These are phyloP conservation scores for Yamadazyma sp. DNA, from an alignment of 1,139 yeast species.

Conservation along the genomic window DNA sequence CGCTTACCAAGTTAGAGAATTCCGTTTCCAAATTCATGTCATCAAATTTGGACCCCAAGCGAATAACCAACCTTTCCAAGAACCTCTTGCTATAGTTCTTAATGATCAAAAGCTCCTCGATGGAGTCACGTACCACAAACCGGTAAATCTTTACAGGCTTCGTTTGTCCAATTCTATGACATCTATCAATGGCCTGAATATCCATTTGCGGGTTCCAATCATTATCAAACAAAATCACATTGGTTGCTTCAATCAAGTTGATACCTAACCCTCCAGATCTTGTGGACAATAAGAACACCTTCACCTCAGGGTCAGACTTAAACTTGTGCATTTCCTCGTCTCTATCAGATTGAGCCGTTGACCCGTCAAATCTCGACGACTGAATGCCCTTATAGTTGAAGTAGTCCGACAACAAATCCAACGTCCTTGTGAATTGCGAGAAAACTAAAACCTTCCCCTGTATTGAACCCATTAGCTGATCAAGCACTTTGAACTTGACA, in stretches of 20 bases:
- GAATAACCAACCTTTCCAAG: slow-evolving; percentile 80
- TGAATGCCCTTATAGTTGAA: slow-evolving; percentile 32
- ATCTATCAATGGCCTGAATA: slow-evolving; percentile 93
- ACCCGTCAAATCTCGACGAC: slow-evolving; percentile 75
- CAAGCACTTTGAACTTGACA: slow-evolving; percentile 69
- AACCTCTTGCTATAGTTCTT: slow-evolving; percentile 77
- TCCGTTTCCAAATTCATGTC: slow-evolving; percentile 22
- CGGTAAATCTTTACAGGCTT: slow-evolving; percentile 82
- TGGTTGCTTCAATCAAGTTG: slow-evolving; percentile 82
- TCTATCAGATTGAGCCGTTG: slow-evolving; percentile 63
- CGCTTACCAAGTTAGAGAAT: slow-evolving; percentile 30
- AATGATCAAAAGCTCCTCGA: slow-evolving; percentile 78
- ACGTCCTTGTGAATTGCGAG: slow-evolving; percentile 77
- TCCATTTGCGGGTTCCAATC: slow-evolving; percentile 99
- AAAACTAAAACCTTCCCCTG: slow-evolving; percentile 67
- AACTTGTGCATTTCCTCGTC: slow-evolving; percentile 63
- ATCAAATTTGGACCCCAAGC: slow-evolving; percentile 51
- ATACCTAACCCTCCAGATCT: slow-evolving; percentile 95
- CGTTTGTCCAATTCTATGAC: slow-evolving; percentile 88
- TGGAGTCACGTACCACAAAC: slow-evolving; percentile 70
- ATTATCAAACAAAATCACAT: slow-evolving; percentile 84
- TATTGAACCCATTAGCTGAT: slow-evolving; percentile 57
- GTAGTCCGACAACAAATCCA: slow-evolving; percentile 78
- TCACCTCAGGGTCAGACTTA: slow-evolving; percentile 27
- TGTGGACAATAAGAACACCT: slow-evolving; percentile 75